phyloP scores from a whole-genome alignment of 2,329 filamentous ascomycete genomes.

The Ophiostoma triangulosporum region DNA sequence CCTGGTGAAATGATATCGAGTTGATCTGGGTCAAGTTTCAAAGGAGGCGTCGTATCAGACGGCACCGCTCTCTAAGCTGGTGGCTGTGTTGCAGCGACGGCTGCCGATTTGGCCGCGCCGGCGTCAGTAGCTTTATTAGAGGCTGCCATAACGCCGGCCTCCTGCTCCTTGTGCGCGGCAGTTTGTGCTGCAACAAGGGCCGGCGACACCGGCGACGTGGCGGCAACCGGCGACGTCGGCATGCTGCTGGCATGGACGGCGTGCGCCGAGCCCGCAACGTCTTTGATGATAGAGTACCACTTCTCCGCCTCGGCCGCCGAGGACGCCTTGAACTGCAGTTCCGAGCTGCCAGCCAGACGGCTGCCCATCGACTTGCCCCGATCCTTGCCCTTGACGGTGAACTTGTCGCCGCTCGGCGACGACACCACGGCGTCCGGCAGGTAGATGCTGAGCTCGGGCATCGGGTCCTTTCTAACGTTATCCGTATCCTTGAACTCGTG shows the following conservation, averaged over 20 bases:
- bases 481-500: slow-evolving; percentile 97
- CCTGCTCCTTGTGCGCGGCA: slow-evolving; percentile 27
- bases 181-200: not conserved
- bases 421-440: slow-evolving; percentile 81
- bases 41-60: not conserved
- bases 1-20: not conserved
- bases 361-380: slow-evolving; percentile 65
- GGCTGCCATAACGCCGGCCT: slow-evolving; percentile 28
- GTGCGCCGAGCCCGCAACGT: slow-evolving; percentile 40
- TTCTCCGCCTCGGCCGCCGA: slow-evolving; percentile 66
- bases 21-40: not conserved
- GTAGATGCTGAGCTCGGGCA: slow-evolving; percentile 79
- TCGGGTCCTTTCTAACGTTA: slow-evolving; percentile 53
- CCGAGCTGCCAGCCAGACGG: slow-evolving; percentile 66
- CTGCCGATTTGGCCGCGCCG: not conserved
- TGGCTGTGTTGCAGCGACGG: not conserved
- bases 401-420: slow-evolving; percentile 60
- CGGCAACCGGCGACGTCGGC: slow-evolving; percentile 18
- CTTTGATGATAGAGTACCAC: slow-evolving; percentile 66
- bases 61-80: not conserved
- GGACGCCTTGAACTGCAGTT: slow-evolving; percentile 79
- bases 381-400: slow-evolving; percentile 93
- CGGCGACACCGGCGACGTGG: not conserved
- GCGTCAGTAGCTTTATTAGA: slow-evolving; percentile 13
- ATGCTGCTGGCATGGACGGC: slow-evolving; percentile 17